These are phyloP conservation scores for Penicillium sp. DNA, from an alignment of 2,329 filamentous ascomycete species.

Conservation along the genomic window DNA sequence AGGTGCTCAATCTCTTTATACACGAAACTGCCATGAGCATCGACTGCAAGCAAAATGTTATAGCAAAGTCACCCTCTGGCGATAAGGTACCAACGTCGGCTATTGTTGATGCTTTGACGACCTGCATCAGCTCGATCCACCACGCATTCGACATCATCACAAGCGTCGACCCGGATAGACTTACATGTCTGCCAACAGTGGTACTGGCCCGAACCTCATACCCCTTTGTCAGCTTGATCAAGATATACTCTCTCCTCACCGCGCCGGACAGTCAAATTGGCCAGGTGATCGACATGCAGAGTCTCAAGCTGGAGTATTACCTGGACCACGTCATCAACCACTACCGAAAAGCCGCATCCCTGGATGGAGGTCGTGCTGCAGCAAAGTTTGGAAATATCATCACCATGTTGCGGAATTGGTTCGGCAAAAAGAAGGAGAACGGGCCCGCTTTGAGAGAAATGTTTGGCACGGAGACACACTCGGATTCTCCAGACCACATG, in stretches of 20 bases:
- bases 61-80: constrained; percentile 37
- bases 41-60: constrained; percentile 56
- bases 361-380: constrained; percentile 67
- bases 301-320: constrained; percentile 68
- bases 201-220: constrained; percentile 74
- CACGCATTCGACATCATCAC: constrained; percentile 69
- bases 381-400: constrained; percentile 74
- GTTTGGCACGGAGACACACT: constrained; percentile 20
- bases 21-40: constrained; percentile 75
- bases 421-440: constrained; percentile 55
- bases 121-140: constrained; percentile 70
- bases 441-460: constrained; percentile 29
- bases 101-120: constrained; percentile 66
- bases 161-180: constrained; percentile 60
- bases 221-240: constrained; percentile 72
- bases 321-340: constrained; percentile 72
- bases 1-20: constrained; percentile 71
- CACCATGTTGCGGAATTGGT: constrained; percentile 72
- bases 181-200: constrained; percentile 71
- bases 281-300: constrained; percentile 69
- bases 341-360: constrained; percentile 66
- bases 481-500: constrained; percentile 9
- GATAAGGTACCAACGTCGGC: constrained; percentile 36
- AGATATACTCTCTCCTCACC: constrained; percentile 71
- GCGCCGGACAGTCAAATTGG: constrained; percentile 68